phyloP scores from a whole-genome alignment of 805 yeast species.

The Danielozyma ontarioensis region DNA sequence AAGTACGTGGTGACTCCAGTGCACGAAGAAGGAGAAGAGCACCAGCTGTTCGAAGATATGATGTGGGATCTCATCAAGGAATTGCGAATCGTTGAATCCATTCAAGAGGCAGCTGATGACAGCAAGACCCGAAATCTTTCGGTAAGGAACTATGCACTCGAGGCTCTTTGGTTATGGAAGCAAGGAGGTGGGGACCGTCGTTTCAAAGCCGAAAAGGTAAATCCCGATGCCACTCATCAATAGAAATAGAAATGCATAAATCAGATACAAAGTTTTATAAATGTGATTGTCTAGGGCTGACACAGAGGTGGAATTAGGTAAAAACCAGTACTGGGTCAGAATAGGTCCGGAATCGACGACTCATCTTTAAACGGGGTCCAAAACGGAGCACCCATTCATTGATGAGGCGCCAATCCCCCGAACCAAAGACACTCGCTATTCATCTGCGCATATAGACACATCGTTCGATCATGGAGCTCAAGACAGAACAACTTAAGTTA shows the following conservation, averaged over 20 bases:
- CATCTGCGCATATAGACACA: neutral
- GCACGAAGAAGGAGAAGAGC: conserved; percentile 23
- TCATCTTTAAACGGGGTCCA: no score
- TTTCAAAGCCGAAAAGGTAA: neutral
- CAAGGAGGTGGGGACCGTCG: conserved; percentile 39
- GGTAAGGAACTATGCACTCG: conserved; percentile 78
- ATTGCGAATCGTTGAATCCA: conserved; percentile 56
- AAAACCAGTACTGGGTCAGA: no score
- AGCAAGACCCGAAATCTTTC: conserved; percentile 57
- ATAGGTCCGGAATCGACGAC: no score
- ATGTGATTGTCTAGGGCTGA: no score
- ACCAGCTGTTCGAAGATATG: conserved; percentile 42
- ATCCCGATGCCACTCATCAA: no score
- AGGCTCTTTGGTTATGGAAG: conserved; percentile 88
- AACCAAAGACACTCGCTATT: no score
- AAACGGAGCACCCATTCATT: no score
- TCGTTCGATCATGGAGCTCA: neutral
- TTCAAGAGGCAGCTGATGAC: conserved; percentile 68
- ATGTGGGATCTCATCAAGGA: conserved; percentile 71
- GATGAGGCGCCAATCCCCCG: no score
- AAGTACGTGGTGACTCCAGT: conserved; percentile 51
- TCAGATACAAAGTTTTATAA: no score
- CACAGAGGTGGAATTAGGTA: no score
- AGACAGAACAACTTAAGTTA: neutral
- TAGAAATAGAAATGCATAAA: no score